Conservation (phyloP, 2,329 filamentous ascomycete species). For the Blastomyces gilchristii region DNA sequence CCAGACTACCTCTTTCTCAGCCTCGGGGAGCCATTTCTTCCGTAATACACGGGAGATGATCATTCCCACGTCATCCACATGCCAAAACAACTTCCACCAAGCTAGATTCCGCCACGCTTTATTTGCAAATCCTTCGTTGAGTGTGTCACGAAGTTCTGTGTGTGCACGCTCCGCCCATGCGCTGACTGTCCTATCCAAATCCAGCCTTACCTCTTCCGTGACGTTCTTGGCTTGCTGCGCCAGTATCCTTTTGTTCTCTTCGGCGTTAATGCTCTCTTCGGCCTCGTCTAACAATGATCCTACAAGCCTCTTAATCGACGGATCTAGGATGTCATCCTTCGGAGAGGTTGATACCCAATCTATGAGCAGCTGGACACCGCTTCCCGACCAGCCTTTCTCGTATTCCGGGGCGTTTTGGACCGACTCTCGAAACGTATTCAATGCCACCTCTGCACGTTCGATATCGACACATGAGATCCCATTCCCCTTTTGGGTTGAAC, state of each 20-base stretch:
- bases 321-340: conserved; percentile 46
- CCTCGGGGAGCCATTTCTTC: conserved; percentile 63
- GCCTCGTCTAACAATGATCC: conserved; percentile 49
- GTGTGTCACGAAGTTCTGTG: conserved; percentile 66
- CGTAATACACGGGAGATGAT: conserved; percentile 69
- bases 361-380: conserved; percentile 55
- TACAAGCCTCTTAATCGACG: conserved; percentile 56
- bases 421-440: conserved; percentile 58
- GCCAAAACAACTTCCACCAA: conserved; percentile 96
- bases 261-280: conserved; percentile 23
- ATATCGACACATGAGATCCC: conserved; percentile 51
- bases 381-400: conserved; percentile 63
- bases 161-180: conserved; percentile 73
- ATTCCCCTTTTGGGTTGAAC: conserved; percentile 22
- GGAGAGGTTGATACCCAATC: conserved; percentile 51
- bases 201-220: conserved; percentile 34
- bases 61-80: conserved; percentile 82
- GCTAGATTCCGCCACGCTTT: conserved; percentile 66
- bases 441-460: conserved; percentile 49
- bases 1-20: conserved; percentile 74
- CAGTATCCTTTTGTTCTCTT: conserved; percentile 23
- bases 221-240: conserved; percentile 28
- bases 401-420: conserved; percentile 60
- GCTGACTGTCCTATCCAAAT: conserved; percentile 51
- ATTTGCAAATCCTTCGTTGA: conserved; percentile 68